phyloP scores from a whole-genome alignment of 208 protist species.

The Crithidia mellificae region DNA sequence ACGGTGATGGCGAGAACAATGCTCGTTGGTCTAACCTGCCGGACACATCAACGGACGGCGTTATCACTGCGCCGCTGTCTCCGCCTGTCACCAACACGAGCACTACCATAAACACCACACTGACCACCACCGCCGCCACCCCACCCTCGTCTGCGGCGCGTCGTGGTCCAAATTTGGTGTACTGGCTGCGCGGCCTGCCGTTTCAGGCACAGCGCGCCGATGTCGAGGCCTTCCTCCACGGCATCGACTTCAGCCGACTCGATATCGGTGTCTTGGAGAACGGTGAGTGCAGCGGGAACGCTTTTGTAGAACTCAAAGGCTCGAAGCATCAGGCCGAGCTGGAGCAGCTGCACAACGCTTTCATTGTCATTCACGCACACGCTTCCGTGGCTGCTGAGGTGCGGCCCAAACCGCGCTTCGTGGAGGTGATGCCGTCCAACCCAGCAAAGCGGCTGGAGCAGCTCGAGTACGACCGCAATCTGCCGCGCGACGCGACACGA shows the following conservation, averaged over 20 bases:
- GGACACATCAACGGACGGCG: background rate
- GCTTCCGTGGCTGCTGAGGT: slow-evolving; percentile 1
- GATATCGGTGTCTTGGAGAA: slow-evolving; percentile 16
- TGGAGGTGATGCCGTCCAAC: slow-evolving; percentile 19
- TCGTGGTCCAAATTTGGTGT: slow-evolving; percentile 3
- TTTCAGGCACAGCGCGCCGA: slow-evolving; percentile 11
- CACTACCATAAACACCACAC: background rate
- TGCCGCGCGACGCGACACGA: background rate
- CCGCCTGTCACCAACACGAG: background rate
- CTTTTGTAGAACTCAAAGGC: slow-evolving; percentile 21
- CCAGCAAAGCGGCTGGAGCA: slow-evolving; percentile 14
- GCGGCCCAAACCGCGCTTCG: slow-evolving; percentile 17
- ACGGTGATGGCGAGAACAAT: background rate
- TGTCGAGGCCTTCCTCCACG: slow-evolving; percentile 1
- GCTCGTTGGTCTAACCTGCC: background rate
- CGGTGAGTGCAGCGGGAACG: slow-evolving; percentile 14
- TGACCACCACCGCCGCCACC: background rate
- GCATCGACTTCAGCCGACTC: slow-evolving; percentile 13
- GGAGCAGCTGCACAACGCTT: slow-evolving; percentile 8
- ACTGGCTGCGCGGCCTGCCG: slow-evolving; percentile 9
- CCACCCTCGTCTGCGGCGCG: background rate
- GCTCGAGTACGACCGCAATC: slow-evolving; percentile 12
- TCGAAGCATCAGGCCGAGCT: slow-evolving; percentile 17
- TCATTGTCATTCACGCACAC: slow-evolving; percentile 9
- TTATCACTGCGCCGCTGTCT: too few relatives aligned